Conservation (phyloP, 768 basidiomycete genomes). For the Tricholoma terreum region DNA sequence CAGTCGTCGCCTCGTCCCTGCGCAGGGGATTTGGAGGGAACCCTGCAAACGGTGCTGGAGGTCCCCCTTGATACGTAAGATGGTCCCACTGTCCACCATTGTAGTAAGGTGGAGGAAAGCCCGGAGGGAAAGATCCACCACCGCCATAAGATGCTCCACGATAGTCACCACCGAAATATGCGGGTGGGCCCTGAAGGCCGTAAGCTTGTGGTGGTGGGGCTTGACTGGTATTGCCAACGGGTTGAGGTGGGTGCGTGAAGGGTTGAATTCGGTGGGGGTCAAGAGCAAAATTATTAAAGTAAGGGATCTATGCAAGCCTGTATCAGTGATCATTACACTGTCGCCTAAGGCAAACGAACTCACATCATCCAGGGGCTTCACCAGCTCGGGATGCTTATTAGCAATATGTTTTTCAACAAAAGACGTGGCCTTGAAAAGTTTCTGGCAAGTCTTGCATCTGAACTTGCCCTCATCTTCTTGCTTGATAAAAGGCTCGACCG, state of each 20-base stretch:
- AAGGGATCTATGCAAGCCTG: constrained; percentile 56
- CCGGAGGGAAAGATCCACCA: constrained; percentile 31
- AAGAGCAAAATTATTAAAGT: constrained; percentile 94
- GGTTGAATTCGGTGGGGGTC: constrained; percentile 93
- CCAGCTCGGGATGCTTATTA: constrained; percentile 88
- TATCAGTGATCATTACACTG: constrained; percentile 7
- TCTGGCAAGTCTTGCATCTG: constrained; percentile 94
- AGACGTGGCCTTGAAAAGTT: constrained; percentile 94
- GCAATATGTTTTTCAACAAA: constrained; percentile 98
- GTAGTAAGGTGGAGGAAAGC: constrained; percentile 46
- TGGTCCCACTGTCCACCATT: constrained; percentile 43
- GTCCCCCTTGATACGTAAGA: constrained; percentile 37
- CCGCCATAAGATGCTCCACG: constrained; percentile 33
- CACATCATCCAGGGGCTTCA: constrained; percentile 85
- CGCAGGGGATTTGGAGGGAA: constrained; percentile 40
- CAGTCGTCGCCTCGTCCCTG: constrained; percentile 56
- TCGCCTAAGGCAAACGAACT: constrained; percentile 18
- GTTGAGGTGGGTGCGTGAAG: constrained; percentile 72
- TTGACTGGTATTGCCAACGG: constrained; percentile 62
- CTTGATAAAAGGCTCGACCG: constrained; percentile 79
- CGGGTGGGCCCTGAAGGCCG: constrained; percentile 64
- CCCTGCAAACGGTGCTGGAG: constrained; percentile 33
- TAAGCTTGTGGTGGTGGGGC: constrained; percentile 82
- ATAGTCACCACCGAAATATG: constrained; percentile 38
- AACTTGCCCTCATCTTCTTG: constrained; percentile 97